Evolutionary conservation across 495 filamentous ascomycete genomes (phyloP).

Genomic region (Annulohypoxylon stygium): DNA sequence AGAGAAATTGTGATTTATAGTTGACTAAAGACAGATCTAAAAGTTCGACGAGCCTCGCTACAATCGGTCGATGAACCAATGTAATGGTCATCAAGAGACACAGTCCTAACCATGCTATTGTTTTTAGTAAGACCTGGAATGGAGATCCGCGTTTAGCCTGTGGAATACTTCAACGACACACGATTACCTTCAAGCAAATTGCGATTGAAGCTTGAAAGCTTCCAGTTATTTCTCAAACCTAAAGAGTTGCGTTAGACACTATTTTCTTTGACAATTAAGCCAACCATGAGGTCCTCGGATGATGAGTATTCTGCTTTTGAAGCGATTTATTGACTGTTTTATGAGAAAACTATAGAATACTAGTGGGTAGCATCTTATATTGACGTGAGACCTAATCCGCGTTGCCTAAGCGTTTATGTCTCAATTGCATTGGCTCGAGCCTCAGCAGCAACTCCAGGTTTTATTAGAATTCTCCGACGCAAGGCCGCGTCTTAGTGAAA

Average conservation of each 20-base stretch:
- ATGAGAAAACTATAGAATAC: background rate
- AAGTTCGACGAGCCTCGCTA: background rate
- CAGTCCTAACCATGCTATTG: background rate
- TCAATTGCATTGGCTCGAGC: constrained; percentile 38
- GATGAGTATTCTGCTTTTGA: background rate
- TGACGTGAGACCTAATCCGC: constrained; percentile 24
- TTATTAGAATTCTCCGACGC: constrained; percentile 48
- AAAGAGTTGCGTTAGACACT: background rate
- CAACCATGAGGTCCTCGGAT: background rate
- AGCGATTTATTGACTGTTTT: background rate
- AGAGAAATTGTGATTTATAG: background rate
- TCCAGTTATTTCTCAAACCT: background rate
- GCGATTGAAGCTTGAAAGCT: background rate
- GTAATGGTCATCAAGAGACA: background rate
- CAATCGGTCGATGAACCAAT: background rate
- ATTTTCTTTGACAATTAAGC: background rate
- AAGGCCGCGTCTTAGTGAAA: constrained; percentile 40
- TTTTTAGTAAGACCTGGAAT: constrained; percentile 29
- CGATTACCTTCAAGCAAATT: background rate
- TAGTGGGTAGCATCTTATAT: background rate
- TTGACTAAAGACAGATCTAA: background rate
- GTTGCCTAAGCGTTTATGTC: constrained; percentile 42
- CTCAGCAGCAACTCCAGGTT: constrained; percentile 38
- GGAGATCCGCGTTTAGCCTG: constrained; percentile 38
- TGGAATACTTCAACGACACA: constrained; percentile 1